Evolutionary conservation across 192 early-diverging fungal species (phyloP), one percentile per base, ranked within the genome.

Genomic region (Coemansia sp.): DNA sequence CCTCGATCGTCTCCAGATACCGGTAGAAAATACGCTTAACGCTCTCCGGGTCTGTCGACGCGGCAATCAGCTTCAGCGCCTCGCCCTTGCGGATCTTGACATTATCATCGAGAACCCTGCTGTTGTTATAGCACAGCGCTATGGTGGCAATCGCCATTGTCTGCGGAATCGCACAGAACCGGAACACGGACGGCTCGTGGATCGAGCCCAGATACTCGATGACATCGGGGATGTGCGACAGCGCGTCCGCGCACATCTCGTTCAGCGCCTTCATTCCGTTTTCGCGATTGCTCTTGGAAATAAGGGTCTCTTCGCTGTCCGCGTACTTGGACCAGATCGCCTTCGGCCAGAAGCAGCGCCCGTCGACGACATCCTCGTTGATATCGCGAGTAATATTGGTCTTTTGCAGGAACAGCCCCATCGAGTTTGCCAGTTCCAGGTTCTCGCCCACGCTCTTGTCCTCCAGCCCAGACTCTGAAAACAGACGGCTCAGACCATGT

Each of bases 381-480:
- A 90, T 97, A 75, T 99, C 97, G 32, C 97, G 93, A 30, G 91
- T 89, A 54, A 99, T 99, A 72, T 99, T 99, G 35, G 90, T 89
- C 84, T 98, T 98, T 86, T 99, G 97, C 65, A 99, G 82, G 75
- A 99, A 98, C 54, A 93, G 83, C 29, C 97, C 97, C 95, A 99
- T 98, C 36, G 89, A 87, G 76, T 98, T 96, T 62, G 95, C 84
- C 62, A 85, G 69, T 20, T 71, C 75, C 25, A 71, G 82, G 11
- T 78, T 65, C 25, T 83, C 71, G n/a, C 79, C 70, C 16, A 88
- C 59, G 6, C 65, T 29, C 45, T 72, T 67, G 62, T 82, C 79
- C 82, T 97, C 94, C 35, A 97, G 85, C 9, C 89, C 89, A 24
- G 89, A 91, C 14, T 85, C 91, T 22, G 84, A 82, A 85, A 99